Conservation (phyloP, 768 basidiomycete genomes). For the Lactarius trivialis region DNA sequence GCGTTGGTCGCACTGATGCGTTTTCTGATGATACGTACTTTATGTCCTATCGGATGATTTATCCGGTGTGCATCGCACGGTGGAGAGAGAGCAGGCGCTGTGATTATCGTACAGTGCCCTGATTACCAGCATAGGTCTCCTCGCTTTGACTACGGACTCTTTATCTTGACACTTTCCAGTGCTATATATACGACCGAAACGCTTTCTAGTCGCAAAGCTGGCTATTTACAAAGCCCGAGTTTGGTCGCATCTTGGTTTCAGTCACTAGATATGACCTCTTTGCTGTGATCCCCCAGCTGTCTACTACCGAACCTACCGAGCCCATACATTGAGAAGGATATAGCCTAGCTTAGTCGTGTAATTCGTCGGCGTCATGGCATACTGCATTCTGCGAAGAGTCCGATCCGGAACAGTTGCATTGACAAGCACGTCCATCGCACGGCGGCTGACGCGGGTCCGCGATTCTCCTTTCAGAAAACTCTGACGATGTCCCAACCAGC, state of each 20-base stretch:
- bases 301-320: not conserved
- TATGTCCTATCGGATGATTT: constrained; percentile 1
- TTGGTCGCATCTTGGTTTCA: not conserved
- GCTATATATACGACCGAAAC: not conserved
- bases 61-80: not conserved
- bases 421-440: too few species aligned
- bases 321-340: too few species aligned
- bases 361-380: not conserved
- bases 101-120: not conserved
- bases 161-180: not conserved
- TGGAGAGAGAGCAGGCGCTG: not conserved
- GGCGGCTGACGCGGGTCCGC: not conserved
- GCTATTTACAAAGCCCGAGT: not conserved
- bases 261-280: not conserved
- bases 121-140: not conserved
- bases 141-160: not conserved
- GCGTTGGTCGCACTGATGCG: not conserved
- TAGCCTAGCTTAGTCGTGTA: not conserved
- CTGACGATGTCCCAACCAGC: not conserved
- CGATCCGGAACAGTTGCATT: not conserved
- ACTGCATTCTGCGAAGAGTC: not conserved
- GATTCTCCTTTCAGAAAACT: not conserved
- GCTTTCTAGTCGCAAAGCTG: not conserved
- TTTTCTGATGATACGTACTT: not conserved
- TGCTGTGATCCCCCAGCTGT: not conserved